Conservation (phyloP, 768 basidiomycete genomes). For the Boletus pseudo-olivaceus region DNA sequence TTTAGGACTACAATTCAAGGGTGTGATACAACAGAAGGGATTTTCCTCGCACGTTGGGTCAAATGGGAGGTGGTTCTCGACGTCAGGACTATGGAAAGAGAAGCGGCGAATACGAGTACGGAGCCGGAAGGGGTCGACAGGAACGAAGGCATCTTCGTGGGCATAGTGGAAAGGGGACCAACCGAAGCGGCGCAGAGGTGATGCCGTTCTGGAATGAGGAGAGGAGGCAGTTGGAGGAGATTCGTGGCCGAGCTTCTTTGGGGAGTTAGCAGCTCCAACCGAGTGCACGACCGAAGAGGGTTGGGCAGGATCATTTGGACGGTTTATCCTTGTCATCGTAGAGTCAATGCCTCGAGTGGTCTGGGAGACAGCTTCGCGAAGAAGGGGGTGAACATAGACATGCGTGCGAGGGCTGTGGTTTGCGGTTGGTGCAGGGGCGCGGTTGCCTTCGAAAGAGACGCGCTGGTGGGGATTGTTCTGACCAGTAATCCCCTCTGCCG, state of each 20-base stretch:
- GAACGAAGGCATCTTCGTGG: constrained; percentile 54
- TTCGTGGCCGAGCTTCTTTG: constrained; percentile 23
- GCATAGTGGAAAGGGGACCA: constrained; percentile 52
- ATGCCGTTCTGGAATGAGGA: constrained; percentile 42
- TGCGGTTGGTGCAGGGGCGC: constrained; percentile 34
- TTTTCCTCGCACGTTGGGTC: constrained; percentile 24
- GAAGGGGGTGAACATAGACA: constrained; percentile 31
- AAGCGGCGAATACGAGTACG: constrained; percentile 20
- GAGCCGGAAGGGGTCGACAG: constrained; percentile 50
- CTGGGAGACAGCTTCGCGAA: constrained; percentile 13
- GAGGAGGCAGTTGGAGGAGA: constrained; percentile 29
- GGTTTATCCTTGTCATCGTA: constrained; percentile 3
- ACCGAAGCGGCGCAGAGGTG: constrained; percentile 58
- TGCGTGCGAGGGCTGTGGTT: constrained; percentile 29
- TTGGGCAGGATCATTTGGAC: constrained; percentile 6
- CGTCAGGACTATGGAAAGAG: constrained; percentile 22
- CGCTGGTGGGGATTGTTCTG: constrained; percentile 48
- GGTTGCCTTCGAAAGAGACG: constrained; percentile 49
- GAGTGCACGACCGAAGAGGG: constrained; percentile 11
- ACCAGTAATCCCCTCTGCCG: constrained; percentile 38
- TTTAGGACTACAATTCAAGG: constrained; percentile 10
- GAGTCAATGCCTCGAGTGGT: constrained; percentile 10
- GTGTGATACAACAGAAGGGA: constrained; percentile 21
- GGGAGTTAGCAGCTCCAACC: constrained; percentile 1
- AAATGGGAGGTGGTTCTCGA: constrained; percentile 15